These are phyloP conservation scores for Cyamopsis tetragonoloba DNA, from an alignment of 306 rosid species.

Conservation along the genomic window DNA sequence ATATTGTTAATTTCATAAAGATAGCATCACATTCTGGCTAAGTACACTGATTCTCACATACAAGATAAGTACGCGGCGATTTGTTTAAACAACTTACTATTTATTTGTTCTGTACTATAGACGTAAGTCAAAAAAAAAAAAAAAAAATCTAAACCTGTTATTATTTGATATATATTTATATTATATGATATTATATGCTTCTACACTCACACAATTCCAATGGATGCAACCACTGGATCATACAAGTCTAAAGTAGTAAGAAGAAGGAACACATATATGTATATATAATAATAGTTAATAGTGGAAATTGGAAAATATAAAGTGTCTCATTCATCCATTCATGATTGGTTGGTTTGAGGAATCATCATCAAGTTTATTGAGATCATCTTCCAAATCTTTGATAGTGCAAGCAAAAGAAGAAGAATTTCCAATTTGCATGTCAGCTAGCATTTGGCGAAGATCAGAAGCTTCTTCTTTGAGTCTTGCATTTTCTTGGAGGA, in stretches of 20 bases:
- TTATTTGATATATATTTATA: conserved; percentile 22
- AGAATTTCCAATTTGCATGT: conserved; percentile 42
- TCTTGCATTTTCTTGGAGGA: conserved; percentile 51
- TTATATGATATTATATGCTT: neutral
- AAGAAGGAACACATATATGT: conserved; percentile 19
- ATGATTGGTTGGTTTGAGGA: conserved; percentile 44
- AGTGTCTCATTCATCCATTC: conserved; percentile 43
- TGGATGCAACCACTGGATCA: conserved; percentile 21
- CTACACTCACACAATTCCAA: conserved; percentile 29
- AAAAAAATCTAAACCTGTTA: conserved; percentile 33
- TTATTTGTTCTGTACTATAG: conserved; percentile 9
- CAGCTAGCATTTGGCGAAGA: conserved; percentile 61
- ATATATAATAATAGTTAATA: neutral
- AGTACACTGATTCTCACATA: conserved; percentile 32
- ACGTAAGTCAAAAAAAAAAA: conserved; percentile 16
- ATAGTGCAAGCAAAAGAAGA: conserved; percentile 36
- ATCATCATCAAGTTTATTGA: conserved; percentile 50
- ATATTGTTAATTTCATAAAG: conserved; percentile 28
- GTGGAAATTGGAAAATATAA: conserved; percentile 25
- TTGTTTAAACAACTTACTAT: conserved; percentile 20
- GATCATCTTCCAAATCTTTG: conserved; percentile 44
- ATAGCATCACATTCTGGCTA: conserved; percentile 34
- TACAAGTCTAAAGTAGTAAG: conserved; percentile 23
- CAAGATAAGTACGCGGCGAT: conserved; percentile 57
- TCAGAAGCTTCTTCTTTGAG: conserved; percentile 62